These are phyloP conservation scores for Rhododendron molle DNA, from an alignment of 148 eudicot genomes.

Conservation along the genomic window DNA sequence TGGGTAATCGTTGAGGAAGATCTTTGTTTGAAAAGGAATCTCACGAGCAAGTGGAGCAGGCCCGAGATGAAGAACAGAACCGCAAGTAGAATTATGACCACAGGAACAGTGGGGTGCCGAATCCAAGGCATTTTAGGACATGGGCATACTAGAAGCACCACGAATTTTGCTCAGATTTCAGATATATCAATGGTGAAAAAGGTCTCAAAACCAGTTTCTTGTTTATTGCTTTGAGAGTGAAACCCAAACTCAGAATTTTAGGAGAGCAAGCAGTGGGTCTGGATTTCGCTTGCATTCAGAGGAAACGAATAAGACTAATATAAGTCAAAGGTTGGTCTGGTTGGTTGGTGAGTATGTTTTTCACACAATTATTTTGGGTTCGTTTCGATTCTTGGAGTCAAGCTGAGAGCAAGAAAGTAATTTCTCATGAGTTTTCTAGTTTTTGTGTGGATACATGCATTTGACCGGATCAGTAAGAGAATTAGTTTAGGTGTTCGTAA, in stretches of 20 bases:
- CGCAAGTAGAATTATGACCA: constrained; percentile 48
- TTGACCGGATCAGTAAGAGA: background rate
- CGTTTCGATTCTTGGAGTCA: no score
- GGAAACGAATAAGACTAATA: constrained; percentile 9
- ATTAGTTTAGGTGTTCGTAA: no score
- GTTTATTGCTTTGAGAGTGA: constrained; percentile 13
- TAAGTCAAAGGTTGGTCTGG: no score
- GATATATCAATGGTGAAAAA: background rate
- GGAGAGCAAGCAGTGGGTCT: constrained; percentile 3
- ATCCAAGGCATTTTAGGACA: constrained; percentile 28
- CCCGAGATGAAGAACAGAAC: constrained; percentile 54
- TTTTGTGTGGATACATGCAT: no score
- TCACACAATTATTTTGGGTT: no score
- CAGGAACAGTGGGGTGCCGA: constrained; percentile 23
- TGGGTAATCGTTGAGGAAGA: constrained; percentile 34
- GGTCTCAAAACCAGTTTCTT: constrained; percentile 10
- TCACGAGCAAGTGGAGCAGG: constrained; percentile 45
- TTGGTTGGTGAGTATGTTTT: no score
- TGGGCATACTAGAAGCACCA: constrained; percentile 12
- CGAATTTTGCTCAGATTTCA: background rate
- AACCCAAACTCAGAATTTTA: constrained; percentile 29
- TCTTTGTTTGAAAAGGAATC: constrained; percentile 47
- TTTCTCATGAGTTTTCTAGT: no score
- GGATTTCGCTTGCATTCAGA: constrained; percentile 12
- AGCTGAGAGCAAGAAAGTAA: no score